Conservation (phyloP, 2,329 filamentous ascomycete species). For the Epichloe typhina region DNA sequence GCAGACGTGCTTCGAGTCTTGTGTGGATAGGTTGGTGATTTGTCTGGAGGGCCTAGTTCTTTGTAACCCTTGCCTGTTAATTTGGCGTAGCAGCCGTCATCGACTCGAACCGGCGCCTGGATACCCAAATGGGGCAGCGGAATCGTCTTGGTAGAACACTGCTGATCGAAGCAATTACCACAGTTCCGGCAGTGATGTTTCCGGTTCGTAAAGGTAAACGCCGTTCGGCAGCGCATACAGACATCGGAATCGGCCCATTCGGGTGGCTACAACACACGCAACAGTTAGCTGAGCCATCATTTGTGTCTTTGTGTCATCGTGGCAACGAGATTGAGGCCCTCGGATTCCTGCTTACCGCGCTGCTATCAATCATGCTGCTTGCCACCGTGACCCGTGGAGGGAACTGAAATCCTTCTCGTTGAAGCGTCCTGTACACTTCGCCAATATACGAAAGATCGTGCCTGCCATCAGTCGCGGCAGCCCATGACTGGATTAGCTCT, state of each 20-base stretch:
- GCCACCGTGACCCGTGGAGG: conserved; percentile 75
- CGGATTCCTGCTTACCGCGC: conserved; percentile 47
- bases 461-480: conserved; percentile 73
- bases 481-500: conserved; percentile 89
- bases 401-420: conserved; percentile 77
- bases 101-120: conserved; percentile 77
- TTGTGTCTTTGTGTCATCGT: background rate
- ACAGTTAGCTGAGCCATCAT: background rate
- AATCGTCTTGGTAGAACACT: conserved; percentile 81
- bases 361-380: conserved; percentile 97
- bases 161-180: conserved; percentile 91
- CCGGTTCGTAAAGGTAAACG: conserved; percentile 94
- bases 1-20: conserved; percentile 52
- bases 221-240: conserved; percentile 91
- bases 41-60: conserved; percentile 28
- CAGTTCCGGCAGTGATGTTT: conserved; percentile 98
- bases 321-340: background rate
- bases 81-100: conserved; percentile 89
- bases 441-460: conserved; percentile 75
- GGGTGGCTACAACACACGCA: conserved; percentile 49
- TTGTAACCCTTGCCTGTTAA: conserved; percentile 56
- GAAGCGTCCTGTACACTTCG: conserved; percentile 72
- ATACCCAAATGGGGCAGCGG: conserved; percentile 90
- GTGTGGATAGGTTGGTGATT: conserved; percentile 35
- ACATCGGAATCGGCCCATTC: conserved; percentile 98